Conservation (phyloP, 495 filamentous ascomycete genomes). For the Daldinia bambusicola region DNA sequence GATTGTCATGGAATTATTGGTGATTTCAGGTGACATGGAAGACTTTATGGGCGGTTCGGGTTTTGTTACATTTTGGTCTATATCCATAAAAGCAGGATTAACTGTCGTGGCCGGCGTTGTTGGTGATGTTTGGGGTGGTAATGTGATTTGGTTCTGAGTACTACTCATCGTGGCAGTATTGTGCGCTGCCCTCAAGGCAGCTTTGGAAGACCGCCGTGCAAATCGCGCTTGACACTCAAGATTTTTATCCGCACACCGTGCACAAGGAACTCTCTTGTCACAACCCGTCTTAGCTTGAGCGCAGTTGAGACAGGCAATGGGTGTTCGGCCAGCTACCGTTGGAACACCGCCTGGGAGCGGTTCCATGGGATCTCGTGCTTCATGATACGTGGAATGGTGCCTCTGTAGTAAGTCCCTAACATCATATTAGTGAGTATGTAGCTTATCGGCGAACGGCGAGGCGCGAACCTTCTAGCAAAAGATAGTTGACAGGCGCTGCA, state of each 20-base stretch:
- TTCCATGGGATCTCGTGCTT: slow-evolving; percentile 55
- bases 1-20: slow-evolving; percentile 39
- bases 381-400: slow-evolving; percentile 65
- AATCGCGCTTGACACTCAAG: slow-evolving; percentile 65
- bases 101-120: slow-evolving; percentile 36
- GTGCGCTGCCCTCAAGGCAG: slow-evolving; percentile 54
- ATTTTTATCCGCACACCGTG: slow-evolving; percentile 66
- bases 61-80: slow-evolving; percentile 43
- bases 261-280: slow-evolving; percentile 72
- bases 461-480: slow-evolving; percentile 66
- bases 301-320: slow-evolving; percentile 69
- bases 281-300: slow-evolving; percentile 73
- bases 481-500: slow-evolving; percentile 68
- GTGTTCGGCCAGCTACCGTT: slow-evolving; percentile 52
- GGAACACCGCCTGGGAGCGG: slow-evolving; percentile 52
- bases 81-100: slow-evolving; percentile 53
- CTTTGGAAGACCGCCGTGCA: slow-evolving; percentile 66
- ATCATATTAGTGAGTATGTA: slow-evolving; percentile 36
- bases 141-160: slow-evolving; percentile 28
- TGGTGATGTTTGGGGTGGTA: slow-evolving; percentile 40
- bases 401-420: slow-evolving; percentile 68
- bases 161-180: slow-evolving; percentile 42
- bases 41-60: slow-evolving; percentile 39
- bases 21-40: slow-evolving; percentile 44
- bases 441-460: slow-evolving; percentile 1